Conservation (phyloP, 768 basidiomycete species). For the Mycena haematopus region DNA sequence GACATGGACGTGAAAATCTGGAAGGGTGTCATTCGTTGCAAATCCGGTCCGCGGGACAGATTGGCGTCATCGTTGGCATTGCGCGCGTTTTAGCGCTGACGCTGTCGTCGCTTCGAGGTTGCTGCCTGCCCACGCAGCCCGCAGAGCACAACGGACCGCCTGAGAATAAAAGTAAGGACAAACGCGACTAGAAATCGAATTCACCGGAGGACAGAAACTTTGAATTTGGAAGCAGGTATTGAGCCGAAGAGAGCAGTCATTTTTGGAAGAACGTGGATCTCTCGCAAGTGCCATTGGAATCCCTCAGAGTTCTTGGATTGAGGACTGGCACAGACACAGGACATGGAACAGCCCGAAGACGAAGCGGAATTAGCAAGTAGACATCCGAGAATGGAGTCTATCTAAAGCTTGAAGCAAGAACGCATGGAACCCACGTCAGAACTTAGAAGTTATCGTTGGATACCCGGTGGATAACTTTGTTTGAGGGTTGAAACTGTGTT, state of each 20-base stretch:
- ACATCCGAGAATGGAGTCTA: neutral
- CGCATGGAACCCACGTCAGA: slow-evolving; percentile 4
- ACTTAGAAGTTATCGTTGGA: neutral
- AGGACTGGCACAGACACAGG: neutral
- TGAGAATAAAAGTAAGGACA: neutral
- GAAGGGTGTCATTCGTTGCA: no score
- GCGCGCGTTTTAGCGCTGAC: no score
- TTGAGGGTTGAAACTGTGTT: neutral
- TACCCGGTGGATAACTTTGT: slow-evolving; percentile 7
- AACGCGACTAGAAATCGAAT: slow-evolving; percentile 1
- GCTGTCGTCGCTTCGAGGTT: no score
- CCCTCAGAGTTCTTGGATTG: neutral
- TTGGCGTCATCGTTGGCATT: no score
- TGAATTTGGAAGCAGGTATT: neutral
- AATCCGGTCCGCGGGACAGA: no score
- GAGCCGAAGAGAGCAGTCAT: neutral
- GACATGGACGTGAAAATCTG: no score
- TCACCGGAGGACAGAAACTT: neutral
- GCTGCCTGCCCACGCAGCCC: no score
- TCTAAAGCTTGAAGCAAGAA: slow-evolving; percentile 12
- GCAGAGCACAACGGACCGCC: no score
- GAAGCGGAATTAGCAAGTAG: neutral
- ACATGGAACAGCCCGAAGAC: neutral
- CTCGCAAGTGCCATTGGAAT: neutral
- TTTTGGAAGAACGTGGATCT: neutral